phyloP scores from a whole-genome alignment of 768 basidiomycete species.

The Naganishia antarctica region DNA sequence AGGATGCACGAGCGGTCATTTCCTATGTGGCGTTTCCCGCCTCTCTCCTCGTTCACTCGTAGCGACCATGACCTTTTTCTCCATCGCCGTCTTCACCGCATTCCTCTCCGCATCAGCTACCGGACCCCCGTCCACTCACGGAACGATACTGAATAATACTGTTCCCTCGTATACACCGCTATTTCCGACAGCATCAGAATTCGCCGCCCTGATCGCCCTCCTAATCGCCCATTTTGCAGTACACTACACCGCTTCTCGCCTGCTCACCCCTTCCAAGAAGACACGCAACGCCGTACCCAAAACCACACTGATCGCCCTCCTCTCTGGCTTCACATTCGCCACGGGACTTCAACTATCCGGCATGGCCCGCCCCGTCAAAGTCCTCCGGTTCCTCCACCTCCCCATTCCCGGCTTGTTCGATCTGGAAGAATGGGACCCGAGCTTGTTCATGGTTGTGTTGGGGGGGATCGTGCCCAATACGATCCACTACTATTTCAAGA shows the following conservation, averaged over 20 bases:
- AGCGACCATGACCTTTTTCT: constrained; percentile 46
- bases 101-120: constrained; percentile 41
- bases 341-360: constrained; percentile 48
- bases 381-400: constrained; percentile 45
- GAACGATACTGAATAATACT: constrained; percentile 40
- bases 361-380: constrained; percentile 46
- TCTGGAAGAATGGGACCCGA: constrained; percentile 44
- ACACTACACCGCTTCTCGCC: neutral
- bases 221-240: neutral
- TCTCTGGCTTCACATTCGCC: constrained; percentile 42
- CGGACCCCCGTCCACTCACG: constrained; percentile 40
- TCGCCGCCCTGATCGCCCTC: neutral
- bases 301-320: constrained; percentile 32
- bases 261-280: no score
- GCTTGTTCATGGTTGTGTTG: constrained; percentile 47
- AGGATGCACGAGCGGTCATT: constrained; percentile 50
- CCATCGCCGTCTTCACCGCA: constrained; percentile 39
- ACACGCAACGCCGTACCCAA: neutral
- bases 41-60: constrained; percentile 47
- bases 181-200: neutral
- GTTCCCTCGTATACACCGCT: neutral
- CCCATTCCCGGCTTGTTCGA: constrained; percentile 27
- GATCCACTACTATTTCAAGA: constrained; percentile 31
- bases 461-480: constrained; percentile 47
- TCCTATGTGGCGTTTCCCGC: constrained; percentile 49